Evolutionary conservation across 805 yeast genomes (phyloP).

Genomic region (Gaillardinia entomophila): DNA sequence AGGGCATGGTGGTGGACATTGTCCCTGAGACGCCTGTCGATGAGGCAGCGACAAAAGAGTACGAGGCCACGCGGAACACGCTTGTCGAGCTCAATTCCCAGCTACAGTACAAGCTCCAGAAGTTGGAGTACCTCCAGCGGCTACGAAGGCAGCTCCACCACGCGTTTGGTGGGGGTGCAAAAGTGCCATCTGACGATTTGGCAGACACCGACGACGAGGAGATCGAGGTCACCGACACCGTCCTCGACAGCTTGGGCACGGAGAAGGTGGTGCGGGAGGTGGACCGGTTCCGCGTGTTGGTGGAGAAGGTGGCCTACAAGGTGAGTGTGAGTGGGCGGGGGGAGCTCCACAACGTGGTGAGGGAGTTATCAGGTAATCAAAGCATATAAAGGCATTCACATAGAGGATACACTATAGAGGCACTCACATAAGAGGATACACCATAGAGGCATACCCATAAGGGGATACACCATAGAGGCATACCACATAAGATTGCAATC

Average conservation of each 20-base stretch:
- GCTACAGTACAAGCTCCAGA: slow-evolving; percentile 22
- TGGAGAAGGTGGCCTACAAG: slow-evolving; percentile 16
- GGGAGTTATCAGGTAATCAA: too few species aligned
- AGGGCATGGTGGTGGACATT: neutral
- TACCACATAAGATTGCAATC: too few species aligned
- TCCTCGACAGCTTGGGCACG: too few species aligned
- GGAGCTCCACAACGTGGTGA: neutral
- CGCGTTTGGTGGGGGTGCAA: neutral
- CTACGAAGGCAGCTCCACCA: slow-evolving; percentile 7
- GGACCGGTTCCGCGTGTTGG: slow-evolving; percentile 20
- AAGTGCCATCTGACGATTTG: slow-evolving; percentile 2
- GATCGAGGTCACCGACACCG: neutral
- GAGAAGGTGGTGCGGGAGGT: slow-evolving; percentile 12
- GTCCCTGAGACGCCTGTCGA: neutral
- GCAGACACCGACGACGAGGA: slow-evolving; percentile 17
- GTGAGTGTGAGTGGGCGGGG: neutral
- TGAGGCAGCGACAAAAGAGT: slow-evolving; percentile 7
- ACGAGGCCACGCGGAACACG: slow-evolving; percentile 12
- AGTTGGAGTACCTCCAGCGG: slow-evolving; percentile 19
- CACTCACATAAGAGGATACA: too few species aligned
- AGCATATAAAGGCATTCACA: too few species aligned
- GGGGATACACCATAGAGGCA: too few species aligned
- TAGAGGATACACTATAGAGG: too few species aligned
- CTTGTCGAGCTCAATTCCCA: slow-evolving; percentile 12
- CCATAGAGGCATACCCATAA: too few species aligned